These are phyloP conservation scores for Arachis monticola DNA, from an alignment of 331 rosid genomes.

Conservation along the genomic window DNA sequence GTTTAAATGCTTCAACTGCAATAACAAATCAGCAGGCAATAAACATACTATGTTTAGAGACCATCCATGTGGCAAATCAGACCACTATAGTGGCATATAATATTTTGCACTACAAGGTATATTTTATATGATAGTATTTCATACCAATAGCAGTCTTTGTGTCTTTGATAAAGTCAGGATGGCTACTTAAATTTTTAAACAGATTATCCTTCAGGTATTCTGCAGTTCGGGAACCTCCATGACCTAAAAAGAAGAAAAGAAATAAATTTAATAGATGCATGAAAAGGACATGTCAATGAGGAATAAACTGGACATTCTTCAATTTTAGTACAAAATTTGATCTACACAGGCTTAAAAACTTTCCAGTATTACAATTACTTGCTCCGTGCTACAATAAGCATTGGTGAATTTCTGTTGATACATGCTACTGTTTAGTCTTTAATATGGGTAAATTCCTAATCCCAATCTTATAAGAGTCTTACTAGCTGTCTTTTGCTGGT, in stretches of 20 bases:
- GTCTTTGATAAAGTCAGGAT: constrained; percentile 78
- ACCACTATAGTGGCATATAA: constrained; percentile 20
- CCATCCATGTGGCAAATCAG: constrained; percentile 36
- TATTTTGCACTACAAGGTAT: constrained; percentile 23
- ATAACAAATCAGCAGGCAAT: constrained; percentile 14
- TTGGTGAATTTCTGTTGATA: constrained; percentile 19
- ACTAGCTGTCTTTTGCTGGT: background rate
- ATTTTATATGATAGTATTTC: constrained; percentile 36
- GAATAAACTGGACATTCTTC: constrained; percentile 4
- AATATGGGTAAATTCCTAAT: constrained; percentile 1
- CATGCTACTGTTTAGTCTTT: background rate
- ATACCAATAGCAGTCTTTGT: constrained; percentile 82
- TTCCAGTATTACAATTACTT: background rate
- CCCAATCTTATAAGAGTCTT: constrained; percentile 1
- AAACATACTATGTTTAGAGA: constrained; percentile 32
- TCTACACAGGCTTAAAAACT: background rate
- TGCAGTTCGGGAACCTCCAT: constrained; percentile 88
- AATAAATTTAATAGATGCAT: constrained; percentile 29
- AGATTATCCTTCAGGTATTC: constrained; percentile 81
- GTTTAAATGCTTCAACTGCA: constrained; percentile 81
- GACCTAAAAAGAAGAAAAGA: constrained; percentile 54
- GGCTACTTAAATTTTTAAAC: constrained; percentile 74
- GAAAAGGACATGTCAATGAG: constrained; percentile 3
- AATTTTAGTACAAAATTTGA: constrained; percentile 15
- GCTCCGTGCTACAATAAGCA: background rate